Evolutionary conservation across 2,329 filamentous ascomycete genomes (phyloP), one percentile per base, ranked within the genome.

Genomic region (Aspergillus proliferans): DNA sequence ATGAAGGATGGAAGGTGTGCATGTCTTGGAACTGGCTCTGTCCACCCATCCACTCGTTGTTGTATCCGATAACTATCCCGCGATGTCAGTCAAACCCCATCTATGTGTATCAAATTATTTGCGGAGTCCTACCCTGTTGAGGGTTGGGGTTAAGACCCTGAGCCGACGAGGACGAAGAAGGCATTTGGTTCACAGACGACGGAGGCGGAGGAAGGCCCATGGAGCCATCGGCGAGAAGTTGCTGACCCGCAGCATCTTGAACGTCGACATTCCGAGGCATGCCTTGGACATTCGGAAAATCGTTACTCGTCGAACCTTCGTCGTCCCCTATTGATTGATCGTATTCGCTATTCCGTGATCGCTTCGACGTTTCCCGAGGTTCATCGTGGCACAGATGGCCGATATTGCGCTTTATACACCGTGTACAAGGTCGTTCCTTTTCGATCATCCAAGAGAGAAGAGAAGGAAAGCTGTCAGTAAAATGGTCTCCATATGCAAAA

Each of bases 321-420:
- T 86, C 83, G 60, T 86, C 83, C 49, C 78, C 76, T 40, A 74
- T 72, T 46, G 81, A 76, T 52, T 77, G 72, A 53, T 76, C 79
- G 55, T 76, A 74, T 58, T 82, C 76, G 66, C 76, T 80, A 21
- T 19, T 40, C 74, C 92, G 95, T 60, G 80, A 73, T 72, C 91
- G 92, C 73, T 93, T 95, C 52, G 85, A 82, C 58, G 84, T 77
- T 65, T 98, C 92, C 70, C 92, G 85, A 59, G 91, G 92, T 73
- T 97, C 93, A 72, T 98, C 93, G 75, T 96, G 93, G 72, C 93
- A 98, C 58, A 98, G 80, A 72, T 98, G 93, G 63, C 92, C 93
- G 70, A 98, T 98, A 74, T 95, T 95, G 66, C 93, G 86, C 76
- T 97, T 98, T 73, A 97, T 88, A 77, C 93, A 98, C 74, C 93